Conservation (phyloP, 108 stramenopile species). For the Nitzschia palea region DNA sequence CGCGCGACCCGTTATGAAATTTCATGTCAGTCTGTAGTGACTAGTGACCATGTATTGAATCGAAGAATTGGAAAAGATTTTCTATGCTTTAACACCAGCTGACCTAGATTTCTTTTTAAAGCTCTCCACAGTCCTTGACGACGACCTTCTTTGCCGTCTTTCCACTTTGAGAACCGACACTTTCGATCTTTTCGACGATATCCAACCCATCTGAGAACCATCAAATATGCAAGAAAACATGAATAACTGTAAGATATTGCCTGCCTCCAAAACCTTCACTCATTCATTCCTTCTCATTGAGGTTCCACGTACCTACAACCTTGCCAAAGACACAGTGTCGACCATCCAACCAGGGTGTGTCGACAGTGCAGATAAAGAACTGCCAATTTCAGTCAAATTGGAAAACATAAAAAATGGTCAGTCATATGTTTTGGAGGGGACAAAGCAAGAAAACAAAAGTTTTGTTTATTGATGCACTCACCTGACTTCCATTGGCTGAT, state of each 20-base stretch:
- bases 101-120: too few species aligned
- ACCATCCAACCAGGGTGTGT: conserved; percentile 93
- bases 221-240: conserved; percentile 5
- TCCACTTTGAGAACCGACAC: conserved; percentile 72
- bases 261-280: neutral
- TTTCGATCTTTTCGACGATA: conserved; percentile 88
- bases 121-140: conserved; percentile 84
- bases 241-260: neutral
- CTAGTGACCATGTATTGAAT: too few species aligned
- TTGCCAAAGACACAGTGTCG: conserved; percentile 88
- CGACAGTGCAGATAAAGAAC: conserved; percentile 95
- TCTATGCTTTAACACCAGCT: too few species aligned
- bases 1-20: too few species aligned
- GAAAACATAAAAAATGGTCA: neutral
- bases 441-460: neutral
- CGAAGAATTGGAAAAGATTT: too few species aligned
- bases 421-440: neutral
- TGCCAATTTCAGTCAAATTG: conserved; percentile 38
- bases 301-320: conserved; percentile 48
- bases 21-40: too few species aligned
- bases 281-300: neutral
- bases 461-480: neutral
- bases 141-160: conserved; percentile 67
- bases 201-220: conserved; percentile 61
- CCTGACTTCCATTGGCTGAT: conserved; percentile 41